Percentiles rank a stretch among this genome's conserved stretches.
Conservation (phyloP, 257 asterid genomes). For the Salvia splendens region DNA sequence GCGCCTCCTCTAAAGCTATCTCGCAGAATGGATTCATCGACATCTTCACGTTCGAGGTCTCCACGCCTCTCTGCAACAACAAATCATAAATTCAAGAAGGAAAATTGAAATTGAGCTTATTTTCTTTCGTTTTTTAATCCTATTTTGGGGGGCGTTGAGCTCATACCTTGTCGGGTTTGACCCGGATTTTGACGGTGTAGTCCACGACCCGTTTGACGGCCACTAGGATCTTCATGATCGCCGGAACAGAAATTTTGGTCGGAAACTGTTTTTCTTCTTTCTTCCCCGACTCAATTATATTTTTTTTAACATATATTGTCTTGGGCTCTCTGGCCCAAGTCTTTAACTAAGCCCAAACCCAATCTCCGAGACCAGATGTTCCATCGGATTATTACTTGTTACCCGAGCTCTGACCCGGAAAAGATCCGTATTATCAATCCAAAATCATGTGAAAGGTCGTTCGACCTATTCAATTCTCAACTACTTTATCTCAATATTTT, state of each 20-base stretch:
- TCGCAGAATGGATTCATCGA: conserved; percentile 98
- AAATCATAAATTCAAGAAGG: not conserved
- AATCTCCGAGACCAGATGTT: too few relatives aligned
- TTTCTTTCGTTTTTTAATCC: not conserved
- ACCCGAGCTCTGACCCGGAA: too few relatives aligned
- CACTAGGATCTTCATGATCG: conserved; percentile 81
- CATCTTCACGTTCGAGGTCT: conserved; percentile 90
- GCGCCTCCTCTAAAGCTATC: conserved; percentile 91
- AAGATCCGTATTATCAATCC: too few relatives aligned
- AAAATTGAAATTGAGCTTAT: not conserved
- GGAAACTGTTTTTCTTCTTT: not conserved
- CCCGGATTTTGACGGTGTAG: conserved; percentile 95
- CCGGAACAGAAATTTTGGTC: not conserved
- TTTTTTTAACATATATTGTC: too few relatives aligned
- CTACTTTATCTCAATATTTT: too few relatives aligned
- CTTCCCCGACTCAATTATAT: not conserved
- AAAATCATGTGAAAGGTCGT: too few relatives aligned
- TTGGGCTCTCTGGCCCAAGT: too few relatives aligned
- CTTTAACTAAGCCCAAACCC: too few relatives aligned
- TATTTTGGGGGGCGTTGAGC: not conserved
- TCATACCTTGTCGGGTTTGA: conserved; percentile 81
- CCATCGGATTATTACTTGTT: too few relatives aligned
- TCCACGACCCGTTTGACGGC: conserved; percentile 90
- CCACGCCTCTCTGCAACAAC: conserved; percentile 74
- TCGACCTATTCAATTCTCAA: too few relatives aligned